Evolutionary conservation across 208 protist genomes (phyloP), one percentile per base, ranked within the genome.

Genomic region (Trypanosoma cruzi): DNA sequence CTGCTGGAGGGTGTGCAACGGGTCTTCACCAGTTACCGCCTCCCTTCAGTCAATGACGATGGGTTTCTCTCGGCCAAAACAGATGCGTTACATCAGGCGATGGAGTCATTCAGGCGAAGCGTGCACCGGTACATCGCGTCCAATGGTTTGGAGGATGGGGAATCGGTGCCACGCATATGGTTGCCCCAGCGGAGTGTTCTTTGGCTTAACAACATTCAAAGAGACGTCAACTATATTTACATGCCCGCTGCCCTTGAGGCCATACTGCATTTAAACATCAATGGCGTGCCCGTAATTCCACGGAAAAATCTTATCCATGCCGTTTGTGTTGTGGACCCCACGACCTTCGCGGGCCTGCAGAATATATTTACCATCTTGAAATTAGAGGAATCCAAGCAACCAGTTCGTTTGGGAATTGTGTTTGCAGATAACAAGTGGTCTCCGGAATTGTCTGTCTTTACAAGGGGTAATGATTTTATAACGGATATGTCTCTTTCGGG

Each of bases 191-290:
- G 73, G 22, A 36, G 48, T 20, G 67, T 93, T 6, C 16, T 81
- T 11, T 93, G 80, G 69, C 34, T 94, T 8, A 97, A 97, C 75
- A 70, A 97, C 61, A 37, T 98, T 18, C 90, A 93, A 72, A 75
- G 52, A 1, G 92, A 96, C 57, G 7, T 11, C 4, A 62, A 31
- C 34, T 97, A 93, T 69, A 32, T 18, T 4, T 22, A 28, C 13
- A 49, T 82, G 34, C 57, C 65, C 28, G 10, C 6, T 28, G 34
- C 16, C n/a, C 46, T 82, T 8, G 7, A 53, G 2, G 48, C 40
- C 16, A 59, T 69, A 53, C 10, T 71, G 4, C 0, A 24, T 42
- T 36, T 28, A 22, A n/a, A 29, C 8, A n/a, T 26, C 48, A 40
- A 59, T 24, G 57, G 49, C 13, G 34, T 76, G 22, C 42, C 74